These are phyloP conservation scores for Amylostereum chailletii DNA, from an alignment of 1,284 basidiomycete genomes.

Conservation along the genomic window DNA sequence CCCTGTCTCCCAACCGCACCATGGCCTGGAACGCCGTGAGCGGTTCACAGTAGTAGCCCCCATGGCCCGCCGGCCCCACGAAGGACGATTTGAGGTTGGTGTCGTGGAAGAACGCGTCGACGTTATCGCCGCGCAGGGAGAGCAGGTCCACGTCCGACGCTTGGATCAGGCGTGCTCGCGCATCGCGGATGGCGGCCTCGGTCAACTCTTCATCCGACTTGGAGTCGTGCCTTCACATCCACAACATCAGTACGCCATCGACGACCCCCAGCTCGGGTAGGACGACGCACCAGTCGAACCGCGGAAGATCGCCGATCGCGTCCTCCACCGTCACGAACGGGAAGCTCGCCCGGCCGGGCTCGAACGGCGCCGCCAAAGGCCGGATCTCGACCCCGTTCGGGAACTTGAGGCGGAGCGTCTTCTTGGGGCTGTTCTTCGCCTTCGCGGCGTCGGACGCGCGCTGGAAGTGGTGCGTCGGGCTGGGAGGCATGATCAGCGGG, in stretches of 20 bases:
- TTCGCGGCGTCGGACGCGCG: background rate
- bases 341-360: conserved; percentile 41
- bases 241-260: background rate
- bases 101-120: conserved; percentile 22
- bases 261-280: background rate
- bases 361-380: conserved; percentile 34
- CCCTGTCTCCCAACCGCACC: conserved; percentile 28
- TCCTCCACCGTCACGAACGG: conserved; percentile 50
- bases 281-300: conserved; percentile 52
- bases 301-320: conserved; percentile 59
- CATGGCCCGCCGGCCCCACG: too few relatives aligned
- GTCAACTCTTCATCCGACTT: too few relatives aligned
- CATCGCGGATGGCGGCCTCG: too few relatives aligned
- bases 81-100: too few relatives aligned
- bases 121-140: background rate
- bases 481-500: conserved; percentile 54
- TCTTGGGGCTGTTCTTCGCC: conserved; percentile 25
- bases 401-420: conserved; percentile 19
- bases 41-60: conserved; percentile 36
- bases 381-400: conserved; percentile 33
- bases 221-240: too few relatives aligned
- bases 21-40: conserved; percentile 41
- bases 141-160: background rate
- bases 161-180: background rate
- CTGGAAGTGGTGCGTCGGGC: conserved; percentile 47